Base-by-base conservation (phyloP, 2,329 filamentous ascomycete species). In the Colletotrichum musae region DNA sequence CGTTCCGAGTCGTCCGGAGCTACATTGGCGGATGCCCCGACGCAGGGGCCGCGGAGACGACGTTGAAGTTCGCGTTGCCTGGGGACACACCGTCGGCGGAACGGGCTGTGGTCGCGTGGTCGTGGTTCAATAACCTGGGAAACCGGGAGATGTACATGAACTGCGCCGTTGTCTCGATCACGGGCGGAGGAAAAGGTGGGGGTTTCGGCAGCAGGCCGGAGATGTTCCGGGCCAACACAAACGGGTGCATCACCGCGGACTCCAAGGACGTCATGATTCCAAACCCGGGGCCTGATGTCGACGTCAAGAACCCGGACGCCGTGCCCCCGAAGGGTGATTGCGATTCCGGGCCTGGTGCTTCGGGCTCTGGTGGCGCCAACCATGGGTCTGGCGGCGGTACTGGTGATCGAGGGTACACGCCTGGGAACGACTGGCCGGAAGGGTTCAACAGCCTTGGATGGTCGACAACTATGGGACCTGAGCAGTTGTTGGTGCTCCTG, bases 121-220 rank as follows among this genome's bases (percentile, higher is more conserved):
- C 86, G 3, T 89, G 87, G 87, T 89, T 90, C 78, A 91, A 91
- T 78, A 84, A 85, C 69, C 73, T 89, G 28, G 89, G 90, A 1
- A 91, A 91, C 74, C 83, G 89, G 18, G 90, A 92, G 75, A 90
- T 91, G 85, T 93, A 92, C 81, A 91, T 91, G 88, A 90, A 92
- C 77, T 92, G 90, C 72, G 89, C 89, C 0, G 84, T 85, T 6
- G 84, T 92, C 28, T 83, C 83, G n/a, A 86, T 91, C 53, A 60
- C 70, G 1, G 73, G 73, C 3, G 72, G 73, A 18, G 48, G 21
- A 1, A 53, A 52, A 18, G 70, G 70, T 5, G 54, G 63, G 3
- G 21, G n/a, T 13, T 61, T 56, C 28, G 2, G 41, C 1, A 74
- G 78, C 16, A 86, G 91, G 1, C 93, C 93, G 0, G 81, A 88